Conservation (phyloP, 176 grass and related monocot genomes). For the Saccharum officinarum region DNA sequence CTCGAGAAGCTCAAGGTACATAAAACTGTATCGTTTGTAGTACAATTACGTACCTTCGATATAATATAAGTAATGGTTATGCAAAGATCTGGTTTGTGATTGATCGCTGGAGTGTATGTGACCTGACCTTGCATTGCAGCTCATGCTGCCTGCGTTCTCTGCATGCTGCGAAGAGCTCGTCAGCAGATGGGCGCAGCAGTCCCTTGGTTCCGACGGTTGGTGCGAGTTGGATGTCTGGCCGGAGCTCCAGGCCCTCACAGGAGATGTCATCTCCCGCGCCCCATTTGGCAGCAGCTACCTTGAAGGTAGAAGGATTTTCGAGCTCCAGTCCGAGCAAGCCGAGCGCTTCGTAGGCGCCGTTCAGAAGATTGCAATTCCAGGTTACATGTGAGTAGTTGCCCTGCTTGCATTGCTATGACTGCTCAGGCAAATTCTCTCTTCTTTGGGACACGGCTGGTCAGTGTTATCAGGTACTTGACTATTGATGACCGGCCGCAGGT, state of each 20-base stretch:
- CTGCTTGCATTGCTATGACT: not conserved
- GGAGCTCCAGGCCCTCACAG: slow-evolving; percentile 26
- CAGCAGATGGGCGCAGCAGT: not conserved
- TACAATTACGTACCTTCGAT: too few relatives aligned
- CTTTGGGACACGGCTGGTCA: too few relatives aligned
- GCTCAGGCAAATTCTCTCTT: not conserved
- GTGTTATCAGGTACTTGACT: not conserved
- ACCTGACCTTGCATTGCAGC: slow-evolving; percentile 8
- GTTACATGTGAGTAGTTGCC: not conserved
- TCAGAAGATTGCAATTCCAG: slow-evolving; percentile 25
- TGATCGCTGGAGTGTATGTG: not conserved
- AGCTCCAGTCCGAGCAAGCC: slow-evolving; percentile 29
- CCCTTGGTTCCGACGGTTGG: slow-evolving; percentile 5
- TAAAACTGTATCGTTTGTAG: not conserved
- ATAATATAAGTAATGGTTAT: too few relatives aligned
- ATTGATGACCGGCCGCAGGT: not conserved
- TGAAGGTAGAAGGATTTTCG: slow-evolving; percentile 11
- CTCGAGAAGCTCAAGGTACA: slow-evolving; percentile 68
- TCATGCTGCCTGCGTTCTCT: slow-evolving; percentile 22
- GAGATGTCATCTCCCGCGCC: slow-evolving; percentile 23
- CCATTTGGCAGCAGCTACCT: slow-evolving; percentile 31
- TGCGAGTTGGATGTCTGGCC: slow-evolving; percentile 30
- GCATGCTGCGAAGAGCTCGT: slow-evolving; percentile 30
- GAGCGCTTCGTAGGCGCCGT: not conserved
- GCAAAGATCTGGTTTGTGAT: not conserved